Percentiles rank a stretch among this genome's conserved stretches.
These are phyloP conservation scores for Mangifera indica DNA, from an alignment of 345 rosid species.

Conservation along the genomic window DNA sequence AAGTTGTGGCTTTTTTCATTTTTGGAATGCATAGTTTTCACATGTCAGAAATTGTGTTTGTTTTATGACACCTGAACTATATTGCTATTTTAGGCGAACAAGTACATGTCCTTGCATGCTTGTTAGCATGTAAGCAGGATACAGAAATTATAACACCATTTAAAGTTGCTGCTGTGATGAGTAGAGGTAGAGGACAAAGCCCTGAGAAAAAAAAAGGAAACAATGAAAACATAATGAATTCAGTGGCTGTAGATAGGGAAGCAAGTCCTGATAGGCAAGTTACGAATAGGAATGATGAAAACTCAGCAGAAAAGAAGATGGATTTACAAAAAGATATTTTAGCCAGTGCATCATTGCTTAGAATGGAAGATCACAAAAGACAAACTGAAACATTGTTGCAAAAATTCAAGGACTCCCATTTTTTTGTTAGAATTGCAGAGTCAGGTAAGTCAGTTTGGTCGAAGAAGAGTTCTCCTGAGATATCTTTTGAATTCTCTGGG, in stretches of 20 bases:
- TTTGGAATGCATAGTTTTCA: constrained; percentile 11
- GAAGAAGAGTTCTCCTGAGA: constrained; percentile 45
- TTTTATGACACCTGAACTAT: constrained; percentile 19
- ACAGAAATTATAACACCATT: constrained; percentile 86
- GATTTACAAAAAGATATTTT: constrained; percentile 53
- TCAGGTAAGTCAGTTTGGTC: constrained; percentile 87
- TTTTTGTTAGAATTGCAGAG: constrained; percentile 92
- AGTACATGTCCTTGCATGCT: constrained; percentile 82
- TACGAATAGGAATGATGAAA: constrained; percentile 48
- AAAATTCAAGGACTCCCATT: constrained; percentile 86
- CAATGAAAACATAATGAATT: constrained; percentile 32
- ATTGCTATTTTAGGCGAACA: constrained; percentile 74
- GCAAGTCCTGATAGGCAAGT: constrained; percentile 38
- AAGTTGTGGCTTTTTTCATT: constrained; percentile 15
- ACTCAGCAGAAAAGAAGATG: constrained; percentile 45
- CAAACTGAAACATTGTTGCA: constrained; percentile 68
- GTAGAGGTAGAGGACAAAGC: constrained; percentile 58
- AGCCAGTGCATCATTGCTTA: constrained; percentile 77
- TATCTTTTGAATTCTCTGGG: constrained; percentile 33
- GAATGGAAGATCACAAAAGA: constrained; percentile 83
- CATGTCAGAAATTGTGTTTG: background rate
- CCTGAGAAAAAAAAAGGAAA: constrained; percentile 53
- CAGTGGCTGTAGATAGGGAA: constrained; percentile 45
- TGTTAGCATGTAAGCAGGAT: constrained; percentile 75
- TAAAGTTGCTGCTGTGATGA: constrained; percentile 89